phyloP scores from a whole-genome alignment of 1,284 basidiomycete genomes.

The Psilocybe mexicana region DNA sequence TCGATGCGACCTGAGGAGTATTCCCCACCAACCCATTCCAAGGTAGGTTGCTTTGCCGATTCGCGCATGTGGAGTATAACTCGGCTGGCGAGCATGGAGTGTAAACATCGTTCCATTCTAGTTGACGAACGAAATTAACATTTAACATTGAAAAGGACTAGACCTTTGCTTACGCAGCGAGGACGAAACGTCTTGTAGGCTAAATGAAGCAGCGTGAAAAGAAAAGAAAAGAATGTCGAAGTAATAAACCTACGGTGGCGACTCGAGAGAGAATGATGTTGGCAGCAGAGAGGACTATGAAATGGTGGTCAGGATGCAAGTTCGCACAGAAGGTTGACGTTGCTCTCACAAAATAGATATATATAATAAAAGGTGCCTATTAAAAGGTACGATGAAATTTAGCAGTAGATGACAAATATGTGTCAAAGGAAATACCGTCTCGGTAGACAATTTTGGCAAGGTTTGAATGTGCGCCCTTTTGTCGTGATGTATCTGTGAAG shows the following conservation, averaged over 20 bases:
- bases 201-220: background rate
- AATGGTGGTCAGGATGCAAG: background rate
- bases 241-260: background rate
- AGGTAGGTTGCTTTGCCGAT: background rate
- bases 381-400: background rate
- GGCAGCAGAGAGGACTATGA: constrained; percentile 7
- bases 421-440: constrained; percentile 3
- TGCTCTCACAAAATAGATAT: constrained; percentile 11
- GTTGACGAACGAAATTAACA: background rate
- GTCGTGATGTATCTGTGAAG: background rate
- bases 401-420: background rate
- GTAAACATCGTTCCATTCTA: constrained; percentile 11
- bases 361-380: constrained; percentile 11
- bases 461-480: background rate
- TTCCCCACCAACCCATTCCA: constrained; percentile 1
- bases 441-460: constrained; percentile 10
- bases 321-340: background rate
- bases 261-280: constrained; percentile 10
- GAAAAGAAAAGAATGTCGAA: background rate
- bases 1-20: background rate
- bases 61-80: constrained; percentile 17
- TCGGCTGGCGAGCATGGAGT: constrained; percentile 12
- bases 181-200: constrained; percentile 10
- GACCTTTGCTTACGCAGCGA: constrained; percentile 2
- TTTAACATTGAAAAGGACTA: background rate